These are phyloP conservation scores for Fusarium hostae DNA, from an alignment of 2,329 filamentous ascomycete genomes.

Conservation along the genomic window DNA sequence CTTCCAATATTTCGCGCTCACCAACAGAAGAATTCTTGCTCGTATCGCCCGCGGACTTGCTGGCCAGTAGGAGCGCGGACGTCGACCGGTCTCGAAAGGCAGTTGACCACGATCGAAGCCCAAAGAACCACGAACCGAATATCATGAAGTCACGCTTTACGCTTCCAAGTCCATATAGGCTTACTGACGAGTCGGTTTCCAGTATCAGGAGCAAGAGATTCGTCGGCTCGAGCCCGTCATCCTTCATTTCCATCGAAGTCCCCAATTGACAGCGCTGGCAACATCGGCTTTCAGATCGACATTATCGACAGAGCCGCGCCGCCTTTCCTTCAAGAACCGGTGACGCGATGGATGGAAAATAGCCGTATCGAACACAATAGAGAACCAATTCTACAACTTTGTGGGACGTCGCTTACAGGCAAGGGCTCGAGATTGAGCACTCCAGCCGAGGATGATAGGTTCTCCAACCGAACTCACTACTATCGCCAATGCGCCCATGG, in stretches of 20 bases:
- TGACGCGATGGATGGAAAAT: fast-evolving
- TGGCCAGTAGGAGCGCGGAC: fast-evolving
- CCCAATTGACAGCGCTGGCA: not conserved
- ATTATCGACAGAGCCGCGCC: not conserved
- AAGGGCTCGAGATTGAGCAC: no score
- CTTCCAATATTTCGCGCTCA: fast-evolving
- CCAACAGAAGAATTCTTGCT: fast-evolving
- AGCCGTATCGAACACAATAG: fast-evolving
- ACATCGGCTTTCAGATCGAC: not conserved
- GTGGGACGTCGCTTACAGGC: no score
- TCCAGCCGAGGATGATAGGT: no score
- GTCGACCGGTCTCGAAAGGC: not conserved
- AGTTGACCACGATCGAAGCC: not conserved
- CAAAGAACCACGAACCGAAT: not conserved
- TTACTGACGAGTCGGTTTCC: fast-evolving
- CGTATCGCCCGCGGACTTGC: no score
- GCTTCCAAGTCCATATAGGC: fast-evolving
- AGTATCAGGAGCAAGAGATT: fast-evolving
- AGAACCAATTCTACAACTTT: no score
- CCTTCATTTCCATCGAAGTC: fast-evolving
- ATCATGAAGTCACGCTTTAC: not conserved
- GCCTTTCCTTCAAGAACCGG: fast-evolving
- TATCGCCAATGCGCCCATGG: no score
- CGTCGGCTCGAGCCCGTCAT: fast-evolving
- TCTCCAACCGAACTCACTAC: no score